Evolutionary conservation across 1,139 yeast genomes (phyloP).

Genomic region (Williopsis jadinii): DNA sequence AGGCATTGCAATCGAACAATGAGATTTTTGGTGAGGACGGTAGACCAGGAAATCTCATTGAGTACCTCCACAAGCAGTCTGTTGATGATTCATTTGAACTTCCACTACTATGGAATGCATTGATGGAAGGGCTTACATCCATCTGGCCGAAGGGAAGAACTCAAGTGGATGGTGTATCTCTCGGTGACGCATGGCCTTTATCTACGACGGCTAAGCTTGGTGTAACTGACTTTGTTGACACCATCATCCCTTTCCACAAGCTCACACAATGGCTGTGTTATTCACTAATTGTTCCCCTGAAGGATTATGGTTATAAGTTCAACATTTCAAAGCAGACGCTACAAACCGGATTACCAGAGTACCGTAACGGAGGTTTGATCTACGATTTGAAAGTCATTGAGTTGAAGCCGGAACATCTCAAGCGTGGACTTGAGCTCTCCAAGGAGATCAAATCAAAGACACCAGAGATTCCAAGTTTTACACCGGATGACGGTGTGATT

Average conservation of each 20-base stretch:
- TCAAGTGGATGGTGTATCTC: conserved; percentile 36
- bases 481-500: conserved; percentile 47
- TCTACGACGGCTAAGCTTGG: conserved; percentile 27
- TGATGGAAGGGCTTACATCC: conserved; percentile 44
- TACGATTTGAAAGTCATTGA: conserved; percentile 44
- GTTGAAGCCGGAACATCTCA: conserved; percentile 33
- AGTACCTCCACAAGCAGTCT: conserved; percentile 29
- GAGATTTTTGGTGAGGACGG: conserved; percentile 38
- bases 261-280: conserved; percentile 59
- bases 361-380: conserved; percentile 55
- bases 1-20: conserved; percentile 30
- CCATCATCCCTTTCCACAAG: conserved; percentile 52
- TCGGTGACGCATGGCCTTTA: conserved; percentile 56
- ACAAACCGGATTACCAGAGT: conserved; percentile 58
- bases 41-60: conserved; percentile 50
- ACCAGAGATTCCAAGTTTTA: conserved; percentile 37
- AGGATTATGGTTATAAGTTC: conserved; percentile 36
- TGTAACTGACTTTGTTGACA: conserved; percentile 23
- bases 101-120: conserved; percentile 40
- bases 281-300: conserved; percentile 46
- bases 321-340: conserved; percentile 31
- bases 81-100: conserved; percentile 28
- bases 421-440: conserved; percentile 30
- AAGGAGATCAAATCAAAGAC: conserved; percentile 21
- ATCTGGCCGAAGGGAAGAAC: conserved; percentile 58